Evolutionary conservation across 352 stramenopile genomes (phyloP).

Genomic region (Phytophthora pisi): DNA sequence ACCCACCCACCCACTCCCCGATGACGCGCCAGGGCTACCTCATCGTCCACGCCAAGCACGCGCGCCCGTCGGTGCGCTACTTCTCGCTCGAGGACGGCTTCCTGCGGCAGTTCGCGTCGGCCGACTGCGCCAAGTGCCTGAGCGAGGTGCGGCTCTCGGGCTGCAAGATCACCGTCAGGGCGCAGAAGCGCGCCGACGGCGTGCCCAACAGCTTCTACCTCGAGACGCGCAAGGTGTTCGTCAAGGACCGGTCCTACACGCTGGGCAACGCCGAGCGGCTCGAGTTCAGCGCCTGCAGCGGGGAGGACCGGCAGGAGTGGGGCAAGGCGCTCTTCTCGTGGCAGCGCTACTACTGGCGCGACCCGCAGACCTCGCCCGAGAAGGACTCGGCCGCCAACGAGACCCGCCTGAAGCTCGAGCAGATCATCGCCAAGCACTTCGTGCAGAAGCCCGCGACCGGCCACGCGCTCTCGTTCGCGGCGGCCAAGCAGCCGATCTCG

Average conservation of each 20-base stretch:
- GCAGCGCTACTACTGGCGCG: slow-evolving; percentile 89
- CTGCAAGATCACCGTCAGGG: slow-evolving; percentile 85
- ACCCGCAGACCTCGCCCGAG: slow-evolving; percentile 39
- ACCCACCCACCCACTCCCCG: neutral
- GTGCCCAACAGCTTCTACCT: slow-evolving; percentile 84
- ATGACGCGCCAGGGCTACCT: slow-evolving; percentile 85
- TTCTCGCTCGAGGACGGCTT: slow-evolving; percentile 85
- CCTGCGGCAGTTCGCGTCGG: slow-evolving; percentile 67
- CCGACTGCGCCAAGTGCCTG: slow-evolving; percentile 48
- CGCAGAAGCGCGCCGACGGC: slow-evolving; percentile 69
- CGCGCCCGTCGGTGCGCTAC: slow-evolving; percentile 57
- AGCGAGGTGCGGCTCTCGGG: slow-evolving; percentile 79
- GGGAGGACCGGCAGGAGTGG: slow-evolving; percentile 82
- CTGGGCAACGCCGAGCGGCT: slow-evolving; percentile 62
- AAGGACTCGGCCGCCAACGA: slow-evolving; percentile 20
- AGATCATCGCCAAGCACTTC: slow-evolving; percentile 50
- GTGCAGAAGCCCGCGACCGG: slow-evolving; percentile 31
- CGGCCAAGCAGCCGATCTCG: slow-evolving; percentile 73
- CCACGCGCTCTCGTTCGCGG: slow-evolving; percentile 53
- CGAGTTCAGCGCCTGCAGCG: slow-evolving; percentile 67
- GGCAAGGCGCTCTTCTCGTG: slow-evolving; percentile 87
- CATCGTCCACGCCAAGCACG: slow-evolving; percentile 74
- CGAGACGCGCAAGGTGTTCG: slow-evolving; percentile 83
- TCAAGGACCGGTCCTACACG: slow-evolving; percentile 87
- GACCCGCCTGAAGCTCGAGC: slow-evolving; percentile 51